phyloP scores from a whole-genome alignment of 1,139 yeast genomes.

The Debaryomyces psychrophilus region DNA sequence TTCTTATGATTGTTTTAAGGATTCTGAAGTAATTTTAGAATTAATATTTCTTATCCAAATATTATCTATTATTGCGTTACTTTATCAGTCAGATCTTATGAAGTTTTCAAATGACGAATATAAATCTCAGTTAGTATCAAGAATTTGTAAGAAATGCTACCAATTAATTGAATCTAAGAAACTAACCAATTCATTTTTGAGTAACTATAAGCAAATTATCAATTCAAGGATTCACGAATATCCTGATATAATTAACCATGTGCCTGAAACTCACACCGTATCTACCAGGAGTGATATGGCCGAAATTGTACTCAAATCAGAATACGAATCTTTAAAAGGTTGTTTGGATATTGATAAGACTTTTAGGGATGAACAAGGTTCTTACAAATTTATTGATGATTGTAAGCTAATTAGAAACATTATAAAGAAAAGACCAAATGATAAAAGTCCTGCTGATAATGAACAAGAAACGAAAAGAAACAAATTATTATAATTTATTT shows the following conservation, averaged over 20 bases:
- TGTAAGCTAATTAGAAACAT: constrained; percentile 59
- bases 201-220: constrained; percentile 36
- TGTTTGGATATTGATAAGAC: constrained; percentile 41
- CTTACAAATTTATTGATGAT: constrained; percentile 53
- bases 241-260: constrained; percentile 36
- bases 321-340: constrained; percentile 49
- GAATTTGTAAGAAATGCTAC: constrained; percentile 50
- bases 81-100: constrained; percentile 36
- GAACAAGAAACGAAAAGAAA: not conserved
- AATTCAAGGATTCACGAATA: constrained; percentile 42
- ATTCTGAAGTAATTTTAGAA: constrained; percentile 63
- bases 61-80: constrained; percentile 43
- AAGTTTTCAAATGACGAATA: constrained; percentile 30
- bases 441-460: constrained; percentile 13
- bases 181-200: constrained; percentile 39
- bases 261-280: constrained; percentile 17
- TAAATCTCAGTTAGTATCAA: constrained; percentile 40
- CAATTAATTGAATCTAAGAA: constrained; percentile 48
- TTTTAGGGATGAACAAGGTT: constrained; percentile 25
- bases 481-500: not conserved
- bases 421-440: constrained; percentile 50
- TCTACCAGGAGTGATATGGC: constrained; percentile 46
- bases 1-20: constrained; percentile 61
- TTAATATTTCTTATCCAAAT: constrained; percentile 56
- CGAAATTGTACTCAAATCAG: constrained; percentile 54